Conservation (phyloP, 1,284 basidiomycete species). For the Bjerkandera adusta region DNA sequence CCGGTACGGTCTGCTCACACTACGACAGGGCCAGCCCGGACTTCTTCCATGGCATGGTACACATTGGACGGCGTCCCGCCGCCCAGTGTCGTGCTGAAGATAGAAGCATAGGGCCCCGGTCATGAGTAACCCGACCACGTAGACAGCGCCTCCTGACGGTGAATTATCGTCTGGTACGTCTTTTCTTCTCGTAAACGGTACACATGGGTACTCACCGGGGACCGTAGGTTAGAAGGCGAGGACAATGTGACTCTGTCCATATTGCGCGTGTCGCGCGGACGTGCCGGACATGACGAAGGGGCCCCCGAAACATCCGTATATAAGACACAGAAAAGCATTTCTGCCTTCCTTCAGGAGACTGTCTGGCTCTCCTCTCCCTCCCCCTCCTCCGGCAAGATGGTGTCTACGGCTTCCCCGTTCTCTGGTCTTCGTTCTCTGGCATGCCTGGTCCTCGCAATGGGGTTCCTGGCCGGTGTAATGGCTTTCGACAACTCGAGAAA, state of each 20-base stretch:
- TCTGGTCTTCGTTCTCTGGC: slow-evolving; percentile 17
- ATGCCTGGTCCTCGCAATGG: slow-evolving; percentile 19
- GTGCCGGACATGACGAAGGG: slow-evolving; percentile 1
- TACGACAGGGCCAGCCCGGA: too few species aligned
- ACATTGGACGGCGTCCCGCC: too few species aligned
- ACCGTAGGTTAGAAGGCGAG: neutral
- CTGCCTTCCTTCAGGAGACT: slow-evolving; percentile 5
- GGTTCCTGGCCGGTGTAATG: slow-evolving; percentile 19
- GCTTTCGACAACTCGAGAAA: slow-evolving; percentile 28
- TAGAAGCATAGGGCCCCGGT: too few species aligned
- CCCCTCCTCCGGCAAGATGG: slow-evolving; percentile 10
- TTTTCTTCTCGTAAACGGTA: slow-evolving; percentile 7
- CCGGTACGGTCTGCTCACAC: too few species aligned
- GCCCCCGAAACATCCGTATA: slow-evolving; percentile 8
- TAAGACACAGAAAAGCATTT: neutral
- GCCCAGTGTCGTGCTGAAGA: too few species aligned
- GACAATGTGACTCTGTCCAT: slow-evolving; percentile 10
- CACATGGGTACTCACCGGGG: neutral
- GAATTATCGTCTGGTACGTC: slow-evolving; percentile 9
- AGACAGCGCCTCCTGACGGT: slow-evolving; percentile 1
- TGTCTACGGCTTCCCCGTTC: slow-evolving; percentile 13
- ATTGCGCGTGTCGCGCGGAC: neutral
- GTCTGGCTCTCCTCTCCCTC: slow-evolving; percentile 9
- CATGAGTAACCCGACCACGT: too few species aligned
- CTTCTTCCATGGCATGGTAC: too few species aligned